A percentile compares a stretch with the other conserved stretches of the same genome.
phyloP scores from a whole-genome alignment of 352 stramenopile species.

The Globisporangium paddicum region DNA sequence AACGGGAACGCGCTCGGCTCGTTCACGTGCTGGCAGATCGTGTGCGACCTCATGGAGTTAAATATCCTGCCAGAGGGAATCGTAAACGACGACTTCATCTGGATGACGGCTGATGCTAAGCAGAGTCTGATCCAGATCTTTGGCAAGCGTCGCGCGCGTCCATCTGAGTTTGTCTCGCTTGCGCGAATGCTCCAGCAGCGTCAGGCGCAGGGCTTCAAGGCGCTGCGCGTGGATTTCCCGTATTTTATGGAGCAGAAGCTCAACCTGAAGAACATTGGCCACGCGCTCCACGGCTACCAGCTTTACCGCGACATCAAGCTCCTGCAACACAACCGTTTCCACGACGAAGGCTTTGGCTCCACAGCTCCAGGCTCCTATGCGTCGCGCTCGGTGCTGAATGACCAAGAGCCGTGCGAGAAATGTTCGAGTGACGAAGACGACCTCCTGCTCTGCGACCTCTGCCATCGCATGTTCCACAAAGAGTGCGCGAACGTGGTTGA shows the following conservation, averaged over 20 bases:
- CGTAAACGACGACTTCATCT: conserved; percentile 67
- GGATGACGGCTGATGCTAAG: conserved; percentile 71
- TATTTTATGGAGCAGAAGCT: conserved; percentile 80
- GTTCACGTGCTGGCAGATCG: conserved; percentile 85
- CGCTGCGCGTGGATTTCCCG: conserved; percentile 73
- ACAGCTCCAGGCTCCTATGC: conserved; percentile 49
- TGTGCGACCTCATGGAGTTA: conserved; percentile 74
- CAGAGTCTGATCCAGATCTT: conserved; percentile 83
- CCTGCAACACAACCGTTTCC: conserved; percentile 58
- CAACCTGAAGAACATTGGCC: conserved; percentile 79
- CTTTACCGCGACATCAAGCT: conserved; percentile 84
- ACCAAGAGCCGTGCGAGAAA: conserved; percentile 68
- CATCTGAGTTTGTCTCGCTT: conserved; percentile 61
- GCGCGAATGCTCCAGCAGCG: conserved; percentile 67
- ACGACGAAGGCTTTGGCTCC: conserved; percentile 61
- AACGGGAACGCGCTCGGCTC: conserved; percentile 69
- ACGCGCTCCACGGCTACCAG: conserved; percentile 78
- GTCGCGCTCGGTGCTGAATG: conserved; percentile 72
- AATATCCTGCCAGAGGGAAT: conserved; percentile 60
- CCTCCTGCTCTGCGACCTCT: conserved; percentile 77
- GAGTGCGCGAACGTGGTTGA: conserved; percentile 78
- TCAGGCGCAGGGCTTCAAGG: conserved; percentile 75
- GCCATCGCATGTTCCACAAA: conserved; percentile 81
- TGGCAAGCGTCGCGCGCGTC: conserved; percentile 66
- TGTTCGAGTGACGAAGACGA: conserved; percentile 69